These are phyloP conservation scores for Dioszegia crocea DNA, from an alignment of 768 basidiomycete species.

Conservation along the genomic window DNA sequence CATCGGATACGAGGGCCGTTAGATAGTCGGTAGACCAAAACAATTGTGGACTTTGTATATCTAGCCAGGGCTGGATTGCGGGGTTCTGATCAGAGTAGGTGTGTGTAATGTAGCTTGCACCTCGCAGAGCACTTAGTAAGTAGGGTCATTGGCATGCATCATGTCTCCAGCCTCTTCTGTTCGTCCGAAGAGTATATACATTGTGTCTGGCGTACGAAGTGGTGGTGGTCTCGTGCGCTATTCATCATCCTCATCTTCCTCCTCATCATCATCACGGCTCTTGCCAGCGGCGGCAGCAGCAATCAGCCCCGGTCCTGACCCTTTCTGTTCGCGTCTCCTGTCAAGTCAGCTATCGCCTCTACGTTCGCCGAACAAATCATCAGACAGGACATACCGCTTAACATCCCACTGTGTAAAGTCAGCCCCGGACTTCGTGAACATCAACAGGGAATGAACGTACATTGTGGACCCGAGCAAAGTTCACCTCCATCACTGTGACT, in stretches of 20 bases:
- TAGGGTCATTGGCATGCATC: background rate
- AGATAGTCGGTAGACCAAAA: background rate
- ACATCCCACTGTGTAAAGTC: slow-evolving; percentile 35
- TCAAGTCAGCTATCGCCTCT: background rate
- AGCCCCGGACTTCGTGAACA: background rate
- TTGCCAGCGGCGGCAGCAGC: slow-evolving; percentile 14
- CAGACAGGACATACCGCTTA: slow-evolving; percentile 16
- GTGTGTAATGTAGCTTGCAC: background rate
- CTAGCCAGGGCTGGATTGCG: slow-evolving; percentile 9
- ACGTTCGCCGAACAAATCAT: background rate
- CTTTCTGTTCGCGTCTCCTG: slow-evolving; percentile 14
- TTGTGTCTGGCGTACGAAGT: too few species aligned
- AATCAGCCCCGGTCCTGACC: background rate
- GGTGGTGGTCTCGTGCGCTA: too few species aligned
- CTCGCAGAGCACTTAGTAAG: too few species aligned
- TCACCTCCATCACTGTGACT: slow-evolving; percentile 91
- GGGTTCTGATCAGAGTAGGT: background rate
- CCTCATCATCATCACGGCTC: slow-evolving; percentile 29
- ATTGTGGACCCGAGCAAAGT: slow-evolving; percentile 92
- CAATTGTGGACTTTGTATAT: background rate
- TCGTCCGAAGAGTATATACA: too few species aligned
- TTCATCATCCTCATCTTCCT: slow-evolving; percentile 10
- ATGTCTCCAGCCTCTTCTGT: too few species aligned
- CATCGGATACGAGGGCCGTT: background rate
- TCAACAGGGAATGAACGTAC: slow-evolving; percentile 25